phyloP scores from a whole-genome alignment of 768 basidiomycete species.

The Agaricus blazei region DNA sequence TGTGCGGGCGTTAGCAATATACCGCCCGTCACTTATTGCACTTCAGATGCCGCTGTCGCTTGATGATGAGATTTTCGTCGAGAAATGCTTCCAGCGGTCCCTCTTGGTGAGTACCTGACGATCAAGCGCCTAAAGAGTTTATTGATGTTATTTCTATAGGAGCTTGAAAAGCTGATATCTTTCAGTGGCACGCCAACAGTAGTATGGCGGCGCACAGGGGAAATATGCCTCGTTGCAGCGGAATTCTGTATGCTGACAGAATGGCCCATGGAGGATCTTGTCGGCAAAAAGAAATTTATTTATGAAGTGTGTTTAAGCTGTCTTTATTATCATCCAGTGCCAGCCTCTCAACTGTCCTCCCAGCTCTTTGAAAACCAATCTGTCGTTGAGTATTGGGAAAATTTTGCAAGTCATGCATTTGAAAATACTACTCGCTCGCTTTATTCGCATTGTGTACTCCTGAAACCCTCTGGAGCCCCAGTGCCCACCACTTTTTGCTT shows the following conservation, averaged over 20 bases:
- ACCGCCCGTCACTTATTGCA: slow-evolving; percentile 94
- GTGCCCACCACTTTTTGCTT: slow-evolving; percentile 95
- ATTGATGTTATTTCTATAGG: slow-evolving; percentile 40
- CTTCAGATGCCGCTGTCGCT: slow-evolving; percentile 96
- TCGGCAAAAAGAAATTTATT: slow-evolving; percentile 54
- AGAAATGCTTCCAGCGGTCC: slow-evolving; percentile 92
- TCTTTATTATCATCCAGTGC: background rate
- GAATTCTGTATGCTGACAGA: slow-evolving; percentile 95
- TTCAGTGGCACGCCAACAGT: slow-evolving; percentile 97
- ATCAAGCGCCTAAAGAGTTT: background rate
- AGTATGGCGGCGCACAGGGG: slow-evolving; percentile 96
- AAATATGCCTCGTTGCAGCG: slow-evolving; percentile 93
- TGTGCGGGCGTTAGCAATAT: slow-evolving; percentile 90
- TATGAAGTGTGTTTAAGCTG: slow-evolving; percentile 46
- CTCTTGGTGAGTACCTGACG: slow-evolving; percentile 53
- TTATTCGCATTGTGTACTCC: slow-evolving; percentile 85
- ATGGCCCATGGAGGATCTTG: slow-evolving; percentile 82
- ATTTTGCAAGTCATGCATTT: slow-evolving; percentile 94
- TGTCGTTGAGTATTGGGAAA: slow-evolving; percentile 94
- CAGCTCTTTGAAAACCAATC: slow-evolving; percentile 95
- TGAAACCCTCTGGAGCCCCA: slow-evolving; percentile 80
- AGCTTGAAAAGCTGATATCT: slow-evolving; percentile 94
- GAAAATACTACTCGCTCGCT: slow-evolving; percentile 96
- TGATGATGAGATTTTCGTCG: slow-evolving; percentile 95
- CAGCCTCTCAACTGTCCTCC: background rate